Percentiles rank a stretch among this genome's conserved stretches.
These are phyloP conservation scores for Eimeria necatrix DNA, from an alignment of 169 alveolate genomes.

Conservation along the genomic window DNA sequence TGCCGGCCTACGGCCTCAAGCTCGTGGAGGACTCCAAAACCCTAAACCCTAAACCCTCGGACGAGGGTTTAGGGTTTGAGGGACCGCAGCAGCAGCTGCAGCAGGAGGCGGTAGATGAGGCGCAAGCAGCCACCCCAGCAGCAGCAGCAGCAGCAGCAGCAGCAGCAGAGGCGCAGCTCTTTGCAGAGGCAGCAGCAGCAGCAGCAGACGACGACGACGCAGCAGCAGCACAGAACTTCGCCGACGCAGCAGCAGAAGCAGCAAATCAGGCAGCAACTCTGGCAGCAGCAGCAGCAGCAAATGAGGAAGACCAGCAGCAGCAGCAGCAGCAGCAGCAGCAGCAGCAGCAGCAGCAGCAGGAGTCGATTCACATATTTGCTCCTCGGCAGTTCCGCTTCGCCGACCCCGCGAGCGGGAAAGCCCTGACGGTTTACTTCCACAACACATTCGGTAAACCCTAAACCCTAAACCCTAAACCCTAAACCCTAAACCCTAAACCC, in stretches of 20 bases:
- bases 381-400: slow-evolving; percentile 55
- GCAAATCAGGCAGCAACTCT: slow-evolving; percentile 23
- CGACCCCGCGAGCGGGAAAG: neutral
- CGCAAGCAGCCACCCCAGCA: neutral
- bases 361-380: slow-evolving; percentile 16
- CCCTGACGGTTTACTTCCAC: slow-evolving; percentile 66
- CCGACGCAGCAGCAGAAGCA: slow-evolving; percentile 15
- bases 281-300: slow-evolving; percentile 38
- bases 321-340: slow-evolving; percentile 27
- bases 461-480: slow-evolving; percentile 5
- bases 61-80: neutral
- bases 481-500: neutral
- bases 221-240: slow-evolving; percentile 1
- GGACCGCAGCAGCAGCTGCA: slow-evolving; percentile 32
- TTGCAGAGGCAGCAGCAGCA: slow-evolving; percentile 40
- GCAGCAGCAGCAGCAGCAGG: slow-evolving; percentile 1
- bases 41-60: slow-evolving; percentile 50
- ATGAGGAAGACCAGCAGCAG: neutral
- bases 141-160: slow-evolving; percentile 20
- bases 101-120: neutral
- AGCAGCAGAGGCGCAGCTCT: slow-evolving; percentile 62
- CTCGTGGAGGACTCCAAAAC: neutral
- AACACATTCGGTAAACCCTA: slow-evolving; percentile 64
- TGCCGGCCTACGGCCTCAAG: neutral
- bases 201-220: slow-evolving; percentile 45